Base-by-base conservation (phyloP, 768 basidiomycete genomes). In the Boletus rubroflammeus region DNA sequence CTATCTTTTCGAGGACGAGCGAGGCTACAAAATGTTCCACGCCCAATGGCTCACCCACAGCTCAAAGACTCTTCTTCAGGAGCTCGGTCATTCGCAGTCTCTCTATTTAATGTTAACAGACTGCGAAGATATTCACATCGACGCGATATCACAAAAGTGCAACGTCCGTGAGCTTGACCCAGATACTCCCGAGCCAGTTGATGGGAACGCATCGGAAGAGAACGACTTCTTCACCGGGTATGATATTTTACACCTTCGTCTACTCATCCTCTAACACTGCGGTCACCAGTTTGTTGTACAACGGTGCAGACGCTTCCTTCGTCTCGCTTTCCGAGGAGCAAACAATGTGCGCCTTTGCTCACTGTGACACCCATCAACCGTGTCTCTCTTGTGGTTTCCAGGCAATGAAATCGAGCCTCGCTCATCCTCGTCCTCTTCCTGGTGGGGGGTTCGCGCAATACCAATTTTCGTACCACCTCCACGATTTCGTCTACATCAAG, bases 21-120 rank as follows among this genome's bases (percentile, higher is more conserved):
- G 63, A 8, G 68, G 59, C 10, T 59, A 59, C 50, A 84, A 82
- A 62, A 77, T 74, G 70, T 83, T 86, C 51, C 88, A 90, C 66
- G 86, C 78, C 1, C 84, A 86, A 52, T 90, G 88, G 88, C 76
- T 82, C 53, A 70, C 74, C 8, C 88, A 88, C 70, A 81, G 78
- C 13, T 75, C 76, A 19, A 82, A 84, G 59, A 88, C 85, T 0
- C 59, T 86, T 10, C 71, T 89, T 1, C 83, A 88, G 58, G 83
- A 90, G 59, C 76, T 79, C 0, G 77, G 86, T 0, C 86, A 90
- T 52, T 76, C 86, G 0, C 78, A 80, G 54, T 75, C 79, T 0
- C 72, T 90, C 0, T 86, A 78, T 60, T 71, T 81, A 10, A 72
- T 84, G 53, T 67, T 80, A 23, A 72, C 75, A 6, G 71, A 71